Base-by-base conservation (phyloP, 495 filamentous ascomycete species). In the Talaromyces borbonicus region DNA sequence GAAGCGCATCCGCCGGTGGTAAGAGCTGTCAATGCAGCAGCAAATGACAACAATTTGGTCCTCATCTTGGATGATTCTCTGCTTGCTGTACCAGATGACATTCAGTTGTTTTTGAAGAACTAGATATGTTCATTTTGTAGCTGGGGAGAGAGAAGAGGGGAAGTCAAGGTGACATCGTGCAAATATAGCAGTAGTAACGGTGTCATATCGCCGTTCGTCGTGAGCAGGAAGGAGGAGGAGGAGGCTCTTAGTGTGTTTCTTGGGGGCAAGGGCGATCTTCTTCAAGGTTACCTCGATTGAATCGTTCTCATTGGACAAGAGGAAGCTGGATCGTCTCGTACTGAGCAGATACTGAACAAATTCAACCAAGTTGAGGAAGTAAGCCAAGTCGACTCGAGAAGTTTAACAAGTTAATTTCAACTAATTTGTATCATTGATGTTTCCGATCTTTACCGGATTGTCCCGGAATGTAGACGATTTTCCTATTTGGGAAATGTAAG, bases 111-210 rank as follows among this genome's bases (percentile, higher is more conserved):
- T 16, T 6, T 11, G 15, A 8, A 20, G 35, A 9, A 22, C 12
- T 22, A 20, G 22, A 11, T 38, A n/a, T n/a, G n/a, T n/a, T n/a
- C n/a, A n/a, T n/a, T n/a, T n/a, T n/a, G n/a, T n/a, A n/a, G n/a
- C n/a, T n/a, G n/a, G n/a, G n/a, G n/a, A n/a, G n/a, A n/a, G 16
- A 38, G 35, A 37, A 37, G 35, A 38, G 35, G 35, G 22, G 35
- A 38, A n/a, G 5, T 29, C 26, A 38, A 38, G 35, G 35, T 38
- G 18, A 22, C 35, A 38, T 38, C 18, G 16, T 11, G 5, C 9
- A 23, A 20, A n/a, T n/a, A n/a, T n/a, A 1, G 35, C 35, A 20
- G 16, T 38, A 38, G 35, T 20, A 38, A 38, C 35, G 11, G 35
- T n/a, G 35, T 38, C 16, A 38, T 38, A 20, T 22, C 22, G 22